A percentile compares a stretch with the other conserved stretches of the same genome.
Conservation (phyloP, 176 grass and related monocot genomes). For the Oropetium thomaeum region DNA sequence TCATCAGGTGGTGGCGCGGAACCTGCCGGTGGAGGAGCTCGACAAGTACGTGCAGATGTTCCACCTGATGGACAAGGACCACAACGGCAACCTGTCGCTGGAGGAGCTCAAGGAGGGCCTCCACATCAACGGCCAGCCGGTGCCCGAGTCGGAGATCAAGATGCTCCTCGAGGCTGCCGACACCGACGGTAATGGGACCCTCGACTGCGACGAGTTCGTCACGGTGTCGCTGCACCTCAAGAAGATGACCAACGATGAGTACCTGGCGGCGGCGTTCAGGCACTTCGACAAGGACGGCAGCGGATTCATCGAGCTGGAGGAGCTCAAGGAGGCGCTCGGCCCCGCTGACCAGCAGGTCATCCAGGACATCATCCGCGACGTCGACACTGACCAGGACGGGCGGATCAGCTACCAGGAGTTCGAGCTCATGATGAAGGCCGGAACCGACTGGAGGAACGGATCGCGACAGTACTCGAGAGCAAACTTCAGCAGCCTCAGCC, state of each 20-base stretch:
- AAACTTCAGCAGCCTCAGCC: conserved; percentile 60
- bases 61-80: conserved; percentile 81
- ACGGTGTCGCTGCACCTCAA: conserved; percentile 84
- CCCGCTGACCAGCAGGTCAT: conserved; percentile 72
- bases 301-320: conserved; percentile 80
- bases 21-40: conserved; percentile 74
- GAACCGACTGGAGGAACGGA: conserved; percentile 73
- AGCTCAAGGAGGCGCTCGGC: conserved; percentile 62
- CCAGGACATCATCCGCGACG: conserved; percentile 75
- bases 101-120: conserved; percentile 86
- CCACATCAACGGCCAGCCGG: conserved; percentile 50
- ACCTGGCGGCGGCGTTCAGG: conserved; percentile 65
- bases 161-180: conserved; percentile 93
- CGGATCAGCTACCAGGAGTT: conserved; percentile 89
- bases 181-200: conserved; percentile 71
- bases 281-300: conserved; percentile 89
- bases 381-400: conserved; percentile 74
- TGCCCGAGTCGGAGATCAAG: conserved; percentile 63
- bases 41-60: conserved; percentile 82
- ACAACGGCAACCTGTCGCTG: conserved; percentile 67
- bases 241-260: conserved; percentile 81
- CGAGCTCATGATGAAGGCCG: conserved; percentile 93
- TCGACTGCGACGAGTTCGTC: conserved; percentile 91
- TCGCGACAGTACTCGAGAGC: conserved; percentile 56
- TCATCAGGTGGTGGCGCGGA: conserved; percentile 77